Conservation (phyloP, 2,329 filamentous ascomycete genomes). For the Zasmidium cellare region DNA sequence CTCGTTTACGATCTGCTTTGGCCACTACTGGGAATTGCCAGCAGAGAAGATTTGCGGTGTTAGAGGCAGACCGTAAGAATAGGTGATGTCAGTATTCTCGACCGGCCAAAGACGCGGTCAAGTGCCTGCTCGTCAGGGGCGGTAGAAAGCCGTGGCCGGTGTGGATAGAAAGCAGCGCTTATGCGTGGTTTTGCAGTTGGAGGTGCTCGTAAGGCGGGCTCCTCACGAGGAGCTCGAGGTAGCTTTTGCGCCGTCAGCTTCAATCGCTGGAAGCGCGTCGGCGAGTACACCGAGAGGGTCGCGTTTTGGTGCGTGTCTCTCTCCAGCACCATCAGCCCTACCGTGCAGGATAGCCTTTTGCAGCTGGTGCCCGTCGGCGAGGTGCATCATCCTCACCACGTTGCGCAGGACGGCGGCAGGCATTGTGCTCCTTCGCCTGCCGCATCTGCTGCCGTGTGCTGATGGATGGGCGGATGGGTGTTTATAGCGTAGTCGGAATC, state of each 20-base stretch:
- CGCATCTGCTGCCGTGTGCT: neutral
- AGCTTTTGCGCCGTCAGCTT: neutral
- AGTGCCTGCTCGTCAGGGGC: neutral
- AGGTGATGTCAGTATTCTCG: neutral
- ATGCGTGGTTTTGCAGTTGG: neutral
- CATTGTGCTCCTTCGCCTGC: neutral
- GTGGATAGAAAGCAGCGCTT: neutral
- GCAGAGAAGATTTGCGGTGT: neutral
- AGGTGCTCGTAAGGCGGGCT: neutral
- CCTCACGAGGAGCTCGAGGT: neutral
- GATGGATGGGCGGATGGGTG: neutral
- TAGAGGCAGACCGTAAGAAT: neutral
- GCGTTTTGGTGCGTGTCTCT: neutral
- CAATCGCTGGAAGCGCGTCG: neutral
- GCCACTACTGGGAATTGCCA: neutral
- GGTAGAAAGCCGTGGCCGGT: neutral
- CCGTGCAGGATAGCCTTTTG: neutral
- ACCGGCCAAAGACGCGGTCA: conserved; percentile 1
- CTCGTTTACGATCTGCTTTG: neutral
- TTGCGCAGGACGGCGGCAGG: neutral
- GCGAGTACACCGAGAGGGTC: neutral
- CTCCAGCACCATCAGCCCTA: neutral
- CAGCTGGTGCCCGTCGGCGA: neutral
- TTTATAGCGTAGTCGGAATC: too few species aligned
- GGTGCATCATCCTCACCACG: neutral